Evolutionary conservation across 2,329 filamentous ascomycete genomes (phyloP), one percentile per base, ranked within the genome.

Genomic region (Fusarium chaquense): DNA sequence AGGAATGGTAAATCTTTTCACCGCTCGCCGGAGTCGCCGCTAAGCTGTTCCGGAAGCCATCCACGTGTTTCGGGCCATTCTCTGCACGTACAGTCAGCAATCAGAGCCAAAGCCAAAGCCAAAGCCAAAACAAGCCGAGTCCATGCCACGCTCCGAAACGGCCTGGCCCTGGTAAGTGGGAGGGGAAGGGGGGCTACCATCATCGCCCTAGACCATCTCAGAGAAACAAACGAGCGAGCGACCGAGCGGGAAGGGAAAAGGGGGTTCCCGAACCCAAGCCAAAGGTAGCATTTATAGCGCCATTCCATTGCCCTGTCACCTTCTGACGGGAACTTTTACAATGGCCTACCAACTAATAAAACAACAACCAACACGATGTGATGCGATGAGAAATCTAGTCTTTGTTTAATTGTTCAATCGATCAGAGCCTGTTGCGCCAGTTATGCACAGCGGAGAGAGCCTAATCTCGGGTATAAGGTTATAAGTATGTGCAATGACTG

Each of bases 31-130:
- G 71, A 57, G 63, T 69, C 47, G 58, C 73, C 70, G 58, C 73
- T 75, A 75, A 75, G 63, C 73, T 63, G 33, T 75, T 74, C 65
- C 70, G 73, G 73, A 73, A 75, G 62, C 58, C 56, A 57, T 64
- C 73, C 73, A 75, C 73, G 73, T 75, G 73, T 75, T 74, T 74
- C 62, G 52, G 57, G 47, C 52, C 54, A 65, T 51, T 63, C 47
- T 62, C 65, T 73, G 33, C 18, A 59, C 40, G 33, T 35, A 59
- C 40, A 43, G 52, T 69, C 58, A 73, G 64, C 59, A 68, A 35
- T 32, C 46, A 51, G 26, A 51, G 13, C 18, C 22, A 51, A 36
- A 50, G 18, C 16, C 32, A 38, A 36, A 36, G 33, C 46, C 26
- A 36, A 50, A 40, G 15, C 47, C 18, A 51, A 51, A 51, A 40